A percentile compares a stretch with the other conserved stretches of the same genome.
These are phyloP conservation scores for Rheum nobile DNA, from an alignment of 148 eudicot species.

Conservation along the genomic window DNA sequence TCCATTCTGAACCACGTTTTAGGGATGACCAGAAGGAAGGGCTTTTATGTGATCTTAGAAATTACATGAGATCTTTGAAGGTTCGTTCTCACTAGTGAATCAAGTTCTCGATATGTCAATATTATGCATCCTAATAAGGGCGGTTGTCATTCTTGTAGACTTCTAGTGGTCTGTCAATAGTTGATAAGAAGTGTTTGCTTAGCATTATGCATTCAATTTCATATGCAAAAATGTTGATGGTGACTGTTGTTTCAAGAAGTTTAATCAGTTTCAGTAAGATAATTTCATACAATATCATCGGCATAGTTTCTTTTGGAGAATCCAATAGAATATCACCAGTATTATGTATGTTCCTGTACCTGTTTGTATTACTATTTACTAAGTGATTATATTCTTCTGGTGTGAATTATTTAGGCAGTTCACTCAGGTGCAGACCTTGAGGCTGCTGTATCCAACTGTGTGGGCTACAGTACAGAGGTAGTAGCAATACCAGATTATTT, in stretches of 20 bases:
- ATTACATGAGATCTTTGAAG: constrained; percentile 91
- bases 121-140: neutral
- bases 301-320: neutral
- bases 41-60: constrained; percentile 82
- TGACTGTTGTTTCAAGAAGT: neutral
- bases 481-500: constrained; percentile 2
- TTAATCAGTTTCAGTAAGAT: neutral
- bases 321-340: neutral
- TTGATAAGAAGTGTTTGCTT: neutral
- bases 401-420: constrained; percentile 59
- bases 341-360: neutral
- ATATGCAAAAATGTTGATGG: constrained; percentile 1
- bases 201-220: neutral
- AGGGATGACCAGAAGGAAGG: constrained; percentile 80
- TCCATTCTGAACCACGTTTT: constrained; percentile 79
- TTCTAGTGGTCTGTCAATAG: neutral
- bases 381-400: neutral
- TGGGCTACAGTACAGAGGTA: constrained; percentile 90
- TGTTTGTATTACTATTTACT: neutral
- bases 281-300: neutral
- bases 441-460: constrained; percentile 75
- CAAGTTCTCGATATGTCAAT: neutral
- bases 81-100: constrained; percentile 18
- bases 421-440: constrained; percentile 99
- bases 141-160: neutral